Conservation (phyloP, 2,329 filamentous ascomycete genomes). For the Pseudodiploospora longispora region DNA sequence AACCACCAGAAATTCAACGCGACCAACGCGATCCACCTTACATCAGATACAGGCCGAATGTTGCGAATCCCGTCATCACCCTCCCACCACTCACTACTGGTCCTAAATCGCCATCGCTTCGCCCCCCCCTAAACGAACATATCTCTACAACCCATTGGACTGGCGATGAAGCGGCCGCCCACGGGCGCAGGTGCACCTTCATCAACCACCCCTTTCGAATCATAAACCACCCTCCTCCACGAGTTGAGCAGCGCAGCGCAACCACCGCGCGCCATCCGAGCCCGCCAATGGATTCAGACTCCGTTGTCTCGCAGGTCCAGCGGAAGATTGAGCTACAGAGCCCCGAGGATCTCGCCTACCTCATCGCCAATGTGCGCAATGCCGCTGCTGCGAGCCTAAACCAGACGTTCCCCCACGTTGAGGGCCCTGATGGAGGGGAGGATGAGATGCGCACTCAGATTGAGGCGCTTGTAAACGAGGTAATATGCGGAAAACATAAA, state of each 20-base stretch:
- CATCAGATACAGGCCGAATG: no score
- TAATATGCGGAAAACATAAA: slow-evolving; percentile 19
- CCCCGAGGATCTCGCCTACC: slow-evolving; percentile 63
- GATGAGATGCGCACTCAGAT: slow-evolving; percentile 52
- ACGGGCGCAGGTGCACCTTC: neutral
- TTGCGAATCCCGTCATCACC: no score
- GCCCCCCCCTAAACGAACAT: no score
- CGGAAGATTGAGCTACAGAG: slow-evolving; percentile 74
- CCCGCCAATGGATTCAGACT: slow-evolving; percentile 26
- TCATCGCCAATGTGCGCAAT: slow-evolving; percentile 60
- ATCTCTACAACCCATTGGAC: no score
- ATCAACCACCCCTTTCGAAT: neutral
- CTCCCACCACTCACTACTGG: no score
- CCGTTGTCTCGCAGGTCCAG: slow-evolving; percentile 37
- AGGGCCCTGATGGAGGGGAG: slow-evolving; percentile 33
- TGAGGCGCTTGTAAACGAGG: slow-evolving; percentile 51
- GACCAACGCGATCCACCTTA: no score
- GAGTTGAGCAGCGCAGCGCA: no score
- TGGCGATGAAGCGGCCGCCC: no score
- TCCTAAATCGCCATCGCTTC: no score
- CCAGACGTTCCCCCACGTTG: slow-evolving; percentile 58
- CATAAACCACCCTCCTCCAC: neutral
- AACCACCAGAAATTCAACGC: no score
- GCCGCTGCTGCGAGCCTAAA: slow-evolving; percentile 61
- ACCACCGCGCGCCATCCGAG: no score